Conservation (phyloP, 352 stramenopile species). For the Pythium brachiatum region DNA sequence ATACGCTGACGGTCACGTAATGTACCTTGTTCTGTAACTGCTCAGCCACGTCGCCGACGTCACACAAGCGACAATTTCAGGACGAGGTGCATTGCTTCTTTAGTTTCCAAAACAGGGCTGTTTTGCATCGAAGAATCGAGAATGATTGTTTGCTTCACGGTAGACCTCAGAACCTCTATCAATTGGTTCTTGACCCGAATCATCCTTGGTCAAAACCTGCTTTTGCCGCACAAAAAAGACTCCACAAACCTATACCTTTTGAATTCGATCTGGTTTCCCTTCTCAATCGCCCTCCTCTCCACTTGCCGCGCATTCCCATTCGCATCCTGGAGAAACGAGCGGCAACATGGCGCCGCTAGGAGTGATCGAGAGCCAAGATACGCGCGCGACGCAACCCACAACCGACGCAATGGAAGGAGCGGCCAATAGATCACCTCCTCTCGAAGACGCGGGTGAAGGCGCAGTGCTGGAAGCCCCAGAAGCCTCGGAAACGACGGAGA, state of each 20-base stretch:
- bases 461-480: not conserved
- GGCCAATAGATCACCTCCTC: not conserved
- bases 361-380: constrained; percentile 17
- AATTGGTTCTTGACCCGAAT: not conserved
- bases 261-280: not conserved
- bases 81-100: not conserved
- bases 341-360: constrained; percentile 13
- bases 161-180: not conserved
- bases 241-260: not conserved
- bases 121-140: constrained; percentile 14
- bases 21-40: not conserved
- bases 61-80: not conserved
- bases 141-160: constrained; percentile 12
- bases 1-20: constrained; percentile 8
- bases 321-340: not conserved
- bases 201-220: too few species aligned
- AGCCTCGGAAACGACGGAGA: not conserved
- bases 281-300: not conserved
- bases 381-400: constrained; percentile 4
- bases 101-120: constrained; percentile 2
- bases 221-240: too few species aligned
- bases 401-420: not conserved
- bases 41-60: constrained; percentile 18
- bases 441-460: not conserved
- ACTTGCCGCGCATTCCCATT: not conserved